Conservation (phyloP, 306 rosid genomes). For the Crotalaria pallida region DNA sequence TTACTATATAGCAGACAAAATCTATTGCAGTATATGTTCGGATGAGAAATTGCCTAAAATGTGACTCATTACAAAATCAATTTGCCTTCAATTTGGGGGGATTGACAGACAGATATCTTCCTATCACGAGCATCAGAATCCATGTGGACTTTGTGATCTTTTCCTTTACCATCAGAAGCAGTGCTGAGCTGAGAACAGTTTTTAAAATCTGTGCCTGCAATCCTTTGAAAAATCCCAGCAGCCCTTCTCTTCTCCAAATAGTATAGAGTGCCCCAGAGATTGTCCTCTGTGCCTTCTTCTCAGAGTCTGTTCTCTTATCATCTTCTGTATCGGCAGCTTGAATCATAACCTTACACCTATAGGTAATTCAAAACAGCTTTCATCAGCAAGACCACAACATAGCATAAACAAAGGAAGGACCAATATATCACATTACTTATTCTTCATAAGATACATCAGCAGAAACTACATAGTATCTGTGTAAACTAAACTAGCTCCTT, state of each 20-base stretch:
- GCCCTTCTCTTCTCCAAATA: conserved; percentile 80
- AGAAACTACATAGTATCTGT: background rate
- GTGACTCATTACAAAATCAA: conserved; percentile 22
- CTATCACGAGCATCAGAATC: conserved; percentile 58
- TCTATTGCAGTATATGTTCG: conserved; percentile 16
- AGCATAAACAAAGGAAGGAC: conserved; percentile 14
- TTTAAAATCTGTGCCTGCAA: conserved; percentile 83
- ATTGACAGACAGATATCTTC: conserved; percentile 46
- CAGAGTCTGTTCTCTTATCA: conserved; percentile 36
- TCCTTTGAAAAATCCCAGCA: conserved; percentile 85
- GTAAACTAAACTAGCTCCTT: background rate
- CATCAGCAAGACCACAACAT: background rate
- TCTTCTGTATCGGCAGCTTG: conserved; percentile 75
- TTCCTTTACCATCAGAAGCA: conserved; percentile 90
- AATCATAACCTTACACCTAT: conserved; percentile 88
- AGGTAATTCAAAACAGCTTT: conserved; percentile 21
- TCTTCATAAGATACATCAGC: background rate
- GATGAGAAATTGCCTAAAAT: background rate
- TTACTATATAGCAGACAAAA: conserved; percentile 18
- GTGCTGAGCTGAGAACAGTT: conserved; percentile 88
- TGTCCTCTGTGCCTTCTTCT: conserved; percentile 50
- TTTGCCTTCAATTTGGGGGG: conserved; percentile 48
- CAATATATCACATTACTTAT: background rate
- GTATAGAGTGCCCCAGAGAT: conserved; percentile 60
- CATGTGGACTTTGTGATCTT: conserved; percentile 78